Evolutionary conservation across 768 basidiomycete species (phyloP).

Genomic region (Nidula microcarpa): DNA sequence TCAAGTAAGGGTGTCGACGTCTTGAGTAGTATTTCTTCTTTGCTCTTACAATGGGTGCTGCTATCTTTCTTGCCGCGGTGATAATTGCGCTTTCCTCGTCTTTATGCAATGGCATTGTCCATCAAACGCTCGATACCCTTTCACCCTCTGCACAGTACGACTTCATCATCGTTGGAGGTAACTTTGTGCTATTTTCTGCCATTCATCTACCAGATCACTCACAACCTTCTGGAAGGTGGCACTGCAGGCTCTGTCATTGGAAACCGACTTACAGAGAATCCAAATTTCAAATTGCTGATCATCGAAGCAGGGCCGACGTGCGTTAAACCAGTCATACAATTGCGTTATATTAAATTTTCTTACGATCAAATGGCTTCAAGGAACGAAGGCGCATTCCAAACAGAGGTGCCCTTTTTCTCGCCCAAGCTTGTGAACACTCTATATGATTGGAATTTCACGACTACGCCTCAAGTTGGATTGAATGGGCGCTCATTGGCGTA

Average conservation of each 20-base stretch:
- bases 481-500: conserved; percentile 17
- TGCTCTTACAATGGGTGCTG: too few relatives aligned
- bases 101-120: too few relatives aligned
- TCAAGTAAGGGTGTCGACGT: too few relatives aligned
- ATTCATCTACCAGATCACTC: neutral
- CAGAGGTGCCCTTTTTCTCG: conserved; percentile 10
- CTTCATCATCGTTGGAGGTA: neutral
- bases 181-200: neutral
- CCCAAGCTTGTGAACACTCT: conserved; percentile 5
- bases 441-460: conserved; percentile 30
- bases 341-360: neutral
- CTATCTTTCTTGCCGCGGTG: too few relatives aligned
- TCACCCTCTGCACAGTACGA: neutral
- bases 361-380: conserved; percentile 3
- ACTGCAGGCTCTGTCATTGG: conserved; percentile 24
- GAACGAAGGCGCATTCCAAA: conserved; percentile 10
- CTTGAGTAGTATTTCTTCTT: too few relatives aligned
- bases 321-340: neutral
- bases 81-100: too few relatives aligned
- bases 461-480: conserved; percentile 19
- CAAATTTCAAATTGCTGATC: conserved; percentile 17
- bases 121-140: too few relatives aligned
- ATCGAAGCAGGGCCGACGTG: conserved; percentile 27
- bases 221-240: conserved; percentile 12
- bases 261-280: conserved; percentile 23